These are phyloP conservation scores for Chalaropsis ovoidea DNA, from an alignment of 2,329 filamentous ascomycete genomes.

Conservation along the genomic window DNA sequence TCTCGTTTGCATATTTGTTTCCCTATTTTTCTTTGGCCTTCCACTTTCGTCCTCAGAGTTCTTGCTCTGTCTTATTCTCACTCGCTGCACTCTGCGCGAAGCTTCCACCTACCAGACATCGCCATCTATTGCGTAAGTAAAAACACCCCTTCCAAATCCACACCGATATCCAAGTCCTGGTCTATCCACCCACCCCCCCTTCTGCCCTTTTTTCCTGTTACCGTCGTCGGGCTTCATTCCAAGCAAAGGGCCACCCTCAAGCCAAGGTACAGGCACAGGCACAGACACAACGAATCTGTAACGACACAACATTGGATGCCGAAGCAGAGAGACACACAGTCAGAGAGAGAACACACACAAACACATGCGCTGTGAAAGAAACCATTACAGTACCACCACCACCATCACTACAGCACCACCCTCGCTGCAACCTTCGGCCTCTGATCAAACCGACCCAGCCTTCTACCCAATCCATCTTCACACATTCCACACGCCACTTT, in stretches of 20 bases:
- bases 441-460: background rate
- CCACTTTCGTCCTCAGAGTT: background rate
- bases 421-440: background rate
- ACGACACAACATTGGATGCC: background rate
- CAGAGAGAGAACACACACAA: background rate
- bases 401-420: background rate
- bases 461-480: conserved; percentile 1
- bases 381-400: background rate
- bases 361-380: background rate
- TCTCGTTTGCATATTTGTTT: background rate
- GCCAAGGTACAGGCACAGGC: background rate
- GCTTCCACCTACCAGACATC: background rate
- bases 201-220: background rate
- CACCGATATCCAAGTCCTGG: background rate
- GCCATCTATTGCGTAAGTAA: conserved; percentile 4
- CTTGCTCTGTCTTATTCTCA: background rate
- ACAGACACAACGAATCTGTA: background rate
- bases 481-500: conserved; percentile 7
- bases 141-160: background rate
- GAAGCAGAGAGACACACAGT: background rate
- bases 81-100: background rate
- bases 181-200: background rate
- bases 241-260: background rate
- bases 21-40: background rate
- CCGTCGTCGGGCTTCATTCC: conserved; percentile 2